A percentile compares a stretch with the other conserved stretches of the same genome.
Evolutionary conservation across 2,329 filamentous ascomycete species (phyloP).

Genomic region (Nigrospora osmanthi): DNA sequence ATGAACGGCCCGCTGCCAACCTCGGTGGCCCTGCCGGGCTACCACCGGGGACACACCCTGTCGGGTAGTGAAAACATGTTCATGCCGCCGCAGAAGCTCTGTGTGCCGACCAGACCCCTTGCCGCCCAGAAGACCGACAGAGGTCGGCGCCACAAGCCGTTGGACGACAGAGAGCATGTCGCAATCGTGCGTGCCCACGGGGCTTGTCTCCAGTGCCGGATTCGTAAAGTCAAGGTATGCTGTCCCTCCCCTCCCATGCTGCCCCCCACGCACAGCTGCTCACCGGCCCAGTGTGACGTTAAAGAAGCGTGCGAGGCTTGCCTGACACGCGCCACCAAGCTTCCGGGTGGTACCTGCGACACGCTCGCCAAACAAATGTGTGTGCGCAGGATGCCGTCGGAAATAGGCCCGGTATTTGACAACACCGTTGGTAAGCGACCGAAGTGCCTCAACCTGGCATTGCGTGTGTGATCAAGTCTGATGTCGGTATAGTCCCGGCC

Average conservation of each 20-base stretch:
- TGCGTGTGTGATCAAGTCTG: no score
- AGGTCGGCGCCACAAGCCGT: slow-evolving; percentile 17
- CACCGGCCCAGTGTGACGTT: slow-evolving; percentile 24
- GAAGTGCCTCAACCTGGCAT: no score
- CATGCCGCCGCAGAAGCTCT: no score
- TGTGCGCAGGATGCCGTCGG: slow-evolving; percentile 10
- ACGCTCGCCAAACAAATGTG: slow-evolving; percentile 17
- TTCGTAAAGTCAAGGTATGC: slow-evolving; percentile 39
- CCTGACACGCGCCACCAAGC: slow-evolving; percentile 10
- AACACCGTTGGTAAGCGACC: no score
- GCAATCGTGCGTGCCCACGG: slow-evolving; percentile 39
- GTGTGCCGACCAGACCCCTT: no score
- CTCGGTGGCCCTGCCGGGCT: background rate
- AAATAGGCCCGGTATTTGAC: background rate
- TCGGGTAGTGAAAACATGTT: background rate
- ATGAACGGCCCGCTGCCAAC: background rate
- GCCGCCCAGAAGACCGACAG: slow-evolving; percentile 9
- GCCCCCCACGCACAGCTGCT: slow-evolving; percentile 7
- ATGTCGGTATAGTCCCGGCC: no score
- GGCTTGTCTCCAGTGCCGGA: slow-evolving; percentile 39
- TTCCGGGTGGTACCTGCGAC: slow-evolving; percentile 8
- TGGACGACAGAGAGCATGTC: slow-evolving; percentile 31
- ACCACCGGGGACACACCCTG: background rate
- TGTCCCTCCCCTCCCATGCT: slow-evolving; percentile 9
- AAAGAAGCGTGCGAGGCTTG: slow-evolving; percentile 23